phyloP scores from a whole-genome alignment of 768 basidiomycete species.

The Suillus subalutaceus region DNA sequence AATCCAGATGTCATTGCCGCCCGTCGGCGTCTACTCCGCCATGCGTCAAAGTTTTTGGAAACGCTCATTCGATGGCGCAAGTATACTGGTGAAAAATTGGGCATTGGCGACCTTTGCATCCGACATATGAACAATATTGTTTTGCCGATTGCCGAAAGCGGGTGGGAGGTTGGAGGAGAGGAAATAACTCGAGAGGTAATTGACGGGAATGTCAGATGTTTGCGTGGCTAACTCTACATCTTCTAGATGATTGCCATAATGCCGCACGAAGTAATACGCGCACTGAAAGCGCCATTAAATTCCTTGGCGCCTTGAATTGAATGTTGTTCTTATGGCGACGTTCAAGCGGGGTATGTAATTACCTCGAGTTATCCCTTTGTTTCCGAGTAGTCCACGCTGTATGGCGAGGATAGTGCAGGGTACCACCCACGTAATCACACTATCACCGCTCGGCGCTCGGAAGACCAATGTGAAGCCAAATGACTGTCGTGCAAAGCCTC shows the following conservation, averaged over 20 bases:
- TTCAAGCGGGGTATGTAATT: conserved; percentile 8
- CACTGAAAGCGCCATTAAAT: conserved; percentile 19
- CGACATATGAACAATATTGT: conserved; percentile 63
- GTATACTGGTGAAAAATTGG: conserved; percentile 62
- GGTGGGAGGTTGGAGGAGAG: conserved; percentile 89
- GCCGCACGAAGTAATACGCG: conserved; percentile 29
- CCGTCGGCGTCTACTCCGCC: conserved; percentile 66
- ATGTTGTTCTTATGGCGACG: conserved; percentile 16
- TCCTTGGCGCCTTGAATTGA: conserved; percentile 13
- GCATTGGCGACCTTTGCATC: conserved; percentile 54
- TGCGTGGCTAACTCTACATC: conserved; percentile 5
- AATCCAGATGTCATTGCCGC: conserved; percentile 78
- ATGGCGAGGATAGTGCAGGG: conserved; percentile 42
- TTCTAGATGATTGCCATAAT: conserved; percentile 27
- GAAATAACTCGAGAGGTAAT: conserved; percentile 62
- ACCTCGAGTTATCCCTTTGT: conserved; percentile 2
- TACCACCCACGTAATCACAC: conserved; percentile 33
- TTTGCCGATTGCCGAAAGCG: conserved; percentile 65
- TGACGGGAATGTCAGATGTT: conserved; percentile 7
- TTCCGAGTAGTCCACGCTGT: conserved; percentile 25
- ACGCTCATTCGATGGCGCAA: conserved; percentile 81
- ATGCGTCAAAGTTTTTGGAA: conserved; percentile 69
- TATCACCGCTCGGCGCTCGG: conserved; percentile 42
- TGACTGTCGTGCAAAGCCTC: conserved; percentile 47
- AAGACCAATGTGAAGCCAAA: conserved; percentile 56